Conservation (phyloP, 2,329 filamentous ascomycete species). For the Aspergillus terreus region DNA sequence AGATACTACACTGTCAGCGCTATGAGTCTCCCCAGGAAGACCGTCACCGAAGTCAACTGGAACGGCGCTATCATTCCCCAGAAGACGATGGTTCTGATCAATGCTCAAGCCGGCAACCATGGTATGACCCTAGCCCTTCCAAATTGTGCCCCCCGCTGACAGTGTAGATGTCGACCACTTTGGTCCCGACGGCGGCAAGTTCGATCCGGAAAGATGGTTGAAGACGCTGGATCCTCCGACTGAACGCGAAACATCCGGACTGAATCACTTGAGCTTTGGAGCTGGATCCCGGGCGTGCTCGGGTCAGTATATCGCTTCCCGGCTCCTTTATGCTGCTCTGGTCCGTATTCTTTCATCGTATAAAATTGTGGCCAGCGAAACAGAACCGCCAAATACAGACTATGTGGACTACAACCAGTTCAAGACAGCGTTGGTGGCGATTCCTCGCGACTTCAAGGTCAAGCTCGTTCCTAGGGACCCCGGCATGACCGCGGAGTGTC, state of each 20-base stretch:
- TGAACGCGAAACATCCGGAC: conserved; percentile 46
- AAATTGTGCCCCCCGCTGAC: not conserved
- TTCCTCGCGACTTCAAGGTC: conserved; percentile 57
- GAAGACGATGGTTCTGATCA: conserved; percentile 73
- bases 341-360: conserved; percentile 54
- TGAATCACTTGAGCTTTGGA: conserved; percentile 55
- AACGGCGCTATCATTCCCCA: conserved; percentile 63
- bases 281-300: conserved; percentile 58
- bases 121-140: conserved; percentile 11
- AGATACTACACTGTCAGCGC: conserved; percentile 2
- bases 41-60: conserved; percentile 64
- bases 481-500: conserved; percentile 35
- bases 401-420: conserved; percentile 61
- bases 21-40: not conserved
- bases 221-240: conserved; percentile 35
- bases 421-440: conserved; percentile 58
- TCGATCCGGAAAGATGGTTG: conserved; percentile 65
- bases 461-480: conserved; percentile 52
- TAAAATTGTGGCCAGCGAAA: conserved; percentile 48
- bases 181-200: conserved; percentile 49
- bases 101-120: conserved; percentile 67
- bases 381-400: conserved; percentile 56
- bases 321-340: conserved; percentile 54
- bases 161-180: conserved; percentile 58
- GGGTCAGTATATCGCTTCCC: conserved; percentile 55